A percentile compares a stretch with the other conserved stretches of the same genome.
These are phyloP conservation scores for Globisporangium uncinulatum DNA, from an alignment of 352 stramenopile genomes.

Conservation along the genomic window DNA sequence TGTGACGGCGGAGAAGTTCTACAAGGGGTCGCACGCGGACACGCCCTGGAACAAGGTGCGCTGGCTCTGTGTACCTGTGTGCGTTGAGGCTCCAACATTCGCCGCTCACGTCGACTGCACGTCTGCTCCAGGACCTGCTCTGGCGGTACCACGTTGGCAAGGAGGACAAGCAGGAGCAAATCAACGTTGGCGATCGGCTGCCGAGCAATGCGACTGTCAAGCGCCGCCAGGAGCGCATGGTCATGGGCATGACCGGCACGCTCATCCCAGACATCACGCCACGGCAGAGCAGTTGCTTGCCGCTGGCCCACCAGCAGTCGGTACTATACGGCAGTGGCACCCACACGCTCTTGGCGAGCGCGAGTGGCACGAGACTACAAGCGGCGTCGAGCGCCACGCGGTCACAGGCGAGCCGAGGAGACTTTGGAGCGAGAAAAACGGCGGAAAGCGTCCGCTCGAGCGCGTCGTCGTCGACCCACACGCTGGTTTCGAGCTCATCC, in stretches of 20 bases:
- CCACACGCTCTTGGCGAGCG: constrained; percentile 1
- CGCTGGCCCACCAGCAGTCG: not conserved
- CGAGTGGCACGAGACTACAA: constrained; percentile 7
- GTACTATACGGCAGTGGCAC: not conserved
- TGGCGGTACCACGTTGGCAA: constrained; percentile 46
- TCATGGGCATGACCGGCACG: constrained; percentile 43
- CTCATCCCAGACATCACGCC: constrained; percentile 41
- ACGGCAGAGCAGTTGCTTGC: constrained; percentile 12
- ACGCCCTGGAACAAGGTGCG: constrained; percentile 50
- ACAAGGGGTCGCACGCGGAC: constrained; percentile 47
- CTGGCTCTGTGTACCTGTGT: not conserved
- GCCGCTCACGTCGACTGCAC: not conserved
- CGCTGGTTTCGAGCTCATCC: constrained; percentile 16
- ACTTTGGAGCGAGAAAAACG: not conserved
- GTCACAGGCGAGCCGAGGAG: constrained; percentile 1
- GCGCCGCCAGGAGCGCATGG: constrained; percentile 28
- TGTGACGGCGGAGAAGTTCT: constrained; percentile 30
- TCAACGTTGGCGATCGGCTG: constrained; percentile 28
- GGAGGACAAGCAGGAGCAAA: constrained; percentile 37
- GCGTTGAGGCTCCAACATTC: not conserved
- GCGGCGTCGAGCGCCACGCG: not conserved
- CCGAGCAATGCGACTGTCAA: constrained; percentile 22
- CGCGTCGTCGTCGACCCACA: not conserved
- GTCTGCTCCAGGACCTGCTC: constrained; percentile 25
- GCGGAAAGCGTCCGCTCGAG: constrained; percentile 5